Evolutionary conservation across 2,329 filamentous ascomycete genomes (phyloP), one percentile per base, ranked within the genome.

Genomic region (Gaeumannomyces sp.): DNA sequence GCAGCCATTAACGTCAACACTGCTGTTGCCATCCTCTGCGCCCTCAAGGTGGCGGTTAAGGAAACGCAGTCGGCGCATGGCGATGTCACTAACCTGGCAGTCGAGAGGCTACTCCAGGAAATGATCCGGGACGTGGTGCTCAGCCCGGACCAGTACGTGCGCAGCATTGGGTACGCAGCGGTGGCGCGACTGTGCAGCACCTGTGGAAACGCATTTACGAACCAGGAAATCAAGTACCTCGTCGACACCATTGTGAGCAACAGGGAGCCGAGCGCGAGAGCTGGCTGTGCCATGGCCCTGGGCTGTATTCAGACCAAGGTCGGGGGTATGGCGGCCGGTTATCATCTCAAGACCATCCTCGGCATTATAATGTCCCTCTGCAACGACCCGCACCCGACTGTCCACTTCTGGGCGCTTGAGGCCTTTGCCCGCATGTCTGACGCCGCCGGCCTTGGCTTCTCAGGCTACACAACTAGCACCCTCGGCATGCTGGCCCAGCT

Each of bases 321-420:
- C 45, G 96, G 95, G 65, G 94, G 95, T 65, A 98, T 99, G 93
- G 95, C 95, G 64, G 95, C 95, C 64, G 93, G 93, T 4, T 93
- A 95, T 71, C 95, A 99, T 74, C 83, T 99, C 62, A 98, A 98
- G 79, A 97, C 93, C 1, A 97, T 99, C 62, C 85, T 97, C n/a
- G 91, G 94, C 25, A 96, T 99, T 56, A 80, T 99, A n/a, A 96
- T 98, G 90, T 98, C 95, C 10, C 83, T 99, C 13, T 94, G 93
- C 75, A 97, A 93, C 70, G 95, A 99, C 72, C 92, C 94, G 27
- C 95, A 99, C 74, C 93, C 95, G 0, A 89, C 91, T 0, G 95
- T 99, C 11, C 95, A 99, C 76, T 97, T 94, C 73, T 98, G 93
- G 93, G 94, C 96, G 3, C 80, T 99, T 59, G 93, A 97, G 73